Base-by-base conservation (phyloP, 1,284 basidiomycete species). In the Wallemia hederae region DNA sequence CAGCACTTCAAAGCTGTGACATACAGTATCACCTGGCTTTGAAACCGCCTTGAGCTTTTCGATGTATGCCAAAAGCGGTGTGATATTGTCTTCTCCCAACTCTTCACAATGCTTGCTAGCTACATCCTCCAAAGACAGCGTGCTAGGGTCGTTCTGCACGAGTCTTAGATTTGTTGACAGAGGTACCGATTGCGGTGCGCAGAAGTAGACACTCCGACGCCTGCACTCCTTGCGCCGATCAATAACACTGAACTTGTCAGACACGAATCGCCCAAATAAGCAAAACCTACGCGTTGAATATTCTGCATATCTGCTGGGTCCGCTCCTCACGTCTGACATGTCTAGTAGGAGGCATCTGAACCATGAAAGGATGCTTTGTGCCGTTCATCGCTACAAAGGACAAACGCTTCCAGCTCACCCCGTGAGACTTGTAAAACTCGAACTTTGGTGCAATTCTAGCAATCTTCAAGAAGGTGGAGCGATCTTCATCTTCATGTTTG, bases 321-420 rank as follows among this genome's bases (percentile, higher is more conserved):
- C 88, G 77, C 68, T 99, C 94, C 72, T 99, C 94, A 27, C 94
- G 78, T 31, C 92, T 82, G 66, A 83, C 84, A 66, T 90, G 85
- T 29, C 90, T 78, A 59, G 82, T 81, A 27, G 83, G 82, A 1
- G 92, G 91, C 64, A 88, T 75, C 70, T 98, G 96, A 2, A 96
- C 86, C 26, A 84, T 81, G 72, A 98, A 99, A 0, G 83, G 82
- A 61, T 86, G 86, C 62, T 75, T 78, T 29, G 86, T 85, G 63
- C 89, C 86, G 70, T 98, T 92, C 67, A 81, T 82, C n/a, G 91
- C 91, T 65, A 91, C 78, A 66, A 99, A 81, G 0, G 83, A 86
- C 68, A 99, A 80, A 29, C 96, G 80, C 62, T 87, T 82, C 79
- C 84, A 96, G 68, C 82, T 90, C 65, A 82, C 80, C 1, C 89